These are phyloP conservation scores for Craterostigma plantagineum DNA, from an alignment of 257 asterid genomes.

Conservation along the genomic window DNA sequence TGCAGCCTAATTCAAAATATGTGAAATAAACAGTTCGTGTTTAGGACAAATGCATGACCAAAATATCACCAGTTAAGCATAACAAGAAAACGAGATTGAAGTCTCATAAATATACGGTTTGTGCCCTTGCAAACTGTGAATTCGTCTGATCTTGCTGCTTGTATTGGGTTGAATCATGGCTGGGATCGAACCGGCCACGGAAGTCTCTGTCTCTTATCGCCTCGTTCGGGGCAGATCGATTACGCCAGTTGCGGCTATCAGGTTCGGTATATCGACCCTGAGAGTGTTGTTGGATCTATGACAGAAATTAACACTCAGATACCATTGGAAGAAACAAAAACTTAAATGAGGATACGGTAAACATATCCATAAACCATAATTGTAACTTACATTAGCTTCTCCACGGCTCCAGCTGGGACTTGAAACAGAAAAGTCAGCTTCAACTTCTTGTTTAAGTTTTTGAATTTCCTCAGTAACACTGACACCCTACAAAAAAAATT, in stretches of 20 bases:
- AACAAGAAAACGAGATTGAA: too few species aligned
- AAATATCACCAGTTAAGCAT: too few species aligned
- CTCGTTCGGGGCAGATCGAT: constrained; percentile 19
- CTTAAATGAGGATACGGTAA: not conserved
- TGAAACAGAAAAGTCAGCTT: constrained; percentile 62
- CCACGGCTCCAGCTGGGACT: constrained; percentile 59
- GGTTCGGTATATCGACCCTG: constrained; percentile 47
- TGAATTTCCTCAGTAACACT: constrained; percentile 44
- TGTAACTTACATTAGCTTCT: constrained; percentile 47
- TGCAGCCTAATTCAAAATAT: constrained; percentile 32
- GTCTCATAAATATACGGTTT: constrained; percentile 1
- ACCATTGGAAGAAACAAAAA: not conserved
- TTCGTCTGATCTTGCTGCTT: constrained; percentile 25
- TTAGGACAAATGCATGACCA: too few species aligned
- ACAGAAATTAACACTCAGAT: not conserved
- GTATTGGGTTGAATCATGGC: constrained; percentile 26
- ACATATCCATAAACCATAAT: not conserved
- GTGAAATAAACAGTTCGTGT: not conserved
- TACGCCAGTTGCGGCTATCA: constrained; percentile 49
- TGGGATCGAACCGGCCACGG: constrained; percentile 10
- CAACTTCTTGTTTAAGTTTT: constrained; percentile 71
- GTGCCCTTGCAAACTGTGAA: constrained; percentile 35
- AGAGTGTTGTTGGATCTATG: constrained; percentile 10
- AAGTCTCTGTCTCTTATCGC: constrained; percentile 42
- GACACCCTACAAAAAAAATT: constrained; percentile 25